Evolutionary conservation across 176 grass and related monocot species (phyloP).

Genomic region (Triticum aestivum): DNA sequence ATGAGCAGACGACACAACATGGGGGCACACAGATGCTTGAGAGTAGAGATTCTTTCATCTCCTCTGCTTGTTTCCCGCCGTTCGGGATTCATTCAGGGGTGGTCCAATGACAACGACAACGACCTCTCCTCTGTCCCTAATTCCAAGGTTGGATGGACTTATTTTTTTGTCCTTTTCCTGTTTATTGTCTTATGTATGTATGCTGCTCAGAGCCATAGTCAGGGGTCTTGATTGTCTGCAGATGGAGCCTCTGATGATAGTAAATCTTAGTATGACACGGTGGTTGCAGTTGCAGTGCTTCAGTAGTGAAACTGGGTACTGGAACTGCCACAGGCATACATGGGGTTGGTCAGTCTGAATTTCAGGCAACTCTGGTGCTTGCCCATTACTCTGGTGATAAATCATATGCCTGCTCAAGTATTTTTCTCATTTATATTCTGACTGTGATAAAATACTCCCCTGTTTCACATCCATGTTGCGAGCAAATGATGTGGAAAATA

Average conservation of each 20-base stretch:
- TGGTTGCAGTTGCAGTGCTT: background rate
- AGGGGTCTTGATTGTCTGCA: slow-evolving; percentile 20
- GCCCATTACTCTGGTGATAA: background rate
- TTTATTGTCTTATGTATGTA: background rate
- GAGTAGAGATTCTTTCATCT: slow-evolving; percentile 50
- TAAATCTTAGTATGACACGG: background rate
- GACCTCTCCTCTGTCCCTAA: slow-evolving; percentile 42
- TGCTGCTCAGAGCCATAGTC: background rate
- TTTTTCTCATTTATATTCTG: background rate
- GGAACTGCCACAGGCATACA: background rate
- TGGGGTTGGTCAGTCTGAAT: background rate
- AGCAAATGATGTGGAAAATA: background rate
- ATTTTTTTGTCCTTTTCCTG: background rate
- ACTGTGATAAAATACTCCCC: background rate
- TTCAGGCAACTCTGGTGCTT: background rate
- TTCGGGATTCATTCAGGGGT: slow-evolving; percentile 33
- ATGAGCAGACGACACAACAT: slow-evolving; percentile 30
- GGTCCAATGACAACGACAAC: slow-evolving; percentile 46
- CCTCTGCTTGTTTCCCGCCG: slow-evolving; percentile 28
- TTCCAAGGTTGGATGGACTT: slow-evolving; percentile 30
- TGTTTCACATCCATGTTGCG: background rate
- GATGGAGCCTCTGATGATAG: background rate
- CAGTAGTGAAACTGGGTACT: slow-evolving; percentile 1
- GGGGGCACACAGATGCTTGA: slow-evolving; percentile 32
- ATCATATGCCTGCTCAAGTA: background rate